Evolutionary conservation across 169 alveolate species (phyloP), one percentile per base, ranked within the genome.

Genomic region (Ichthyophthirius multifiliis): DNA sequence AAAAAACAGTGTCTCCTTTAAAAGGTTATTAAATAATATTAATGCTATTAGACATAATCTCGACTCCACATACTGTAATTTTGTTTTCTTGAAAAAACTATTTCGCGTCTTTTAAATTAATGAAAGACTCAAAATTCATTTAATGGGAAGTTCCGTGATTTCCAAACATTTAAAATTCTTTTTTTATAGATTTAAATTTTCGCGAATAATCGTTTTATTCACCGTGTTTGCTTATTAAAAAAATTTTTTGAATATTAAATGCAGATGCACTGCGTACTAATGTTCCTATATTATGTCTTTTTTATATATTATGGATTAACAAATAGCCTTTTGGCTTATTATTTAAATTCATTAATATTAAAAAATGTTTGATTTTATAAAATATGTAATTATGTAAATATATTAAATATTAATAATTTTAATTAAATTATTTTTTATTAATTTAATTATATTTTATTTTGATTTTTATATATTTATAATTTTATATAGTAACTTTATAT

Each of bases 1-100:
- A 76, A 81, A 96, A 96, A 15, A 97, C 95, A 7, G 98, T 95
- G 75, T 92, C 86, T 45, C 97, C 96, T 83, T 87, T 82, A 87
- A 95, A 95, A 0, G 96, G 96, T 31, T 83, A 87, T 16, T 85
- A 86, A 31, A 94, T 91, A 34, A 96, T 85, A 16, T 96, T 93
- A 71, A 80, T 62, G 48, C 97, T 90, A 32, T 83, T 67, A 37
- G 64, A 78, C 76, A 90, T 92, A 16, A 96, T 96, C 85, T 96
- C 98, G 30, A 95, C 83, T 23, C 96, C 98, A 86, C 95, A 93
- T 13, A 93, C 84, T 31, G 63, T 81, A 65, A 96, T 89, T 15
- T 85, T 78, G 44, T 89, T 85, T 37, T 88, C 86, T 41, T 43
- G 73, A 43, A 87, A 83, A 71, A 75, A 87, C 30, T 75, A 43